Percentiles rank a stretch among this genome's conserved stretches.
Evolutionary conservation across 768 basidiomycete species (phyloP).

Genomic region (Dentipellis fragilis): DNA sequence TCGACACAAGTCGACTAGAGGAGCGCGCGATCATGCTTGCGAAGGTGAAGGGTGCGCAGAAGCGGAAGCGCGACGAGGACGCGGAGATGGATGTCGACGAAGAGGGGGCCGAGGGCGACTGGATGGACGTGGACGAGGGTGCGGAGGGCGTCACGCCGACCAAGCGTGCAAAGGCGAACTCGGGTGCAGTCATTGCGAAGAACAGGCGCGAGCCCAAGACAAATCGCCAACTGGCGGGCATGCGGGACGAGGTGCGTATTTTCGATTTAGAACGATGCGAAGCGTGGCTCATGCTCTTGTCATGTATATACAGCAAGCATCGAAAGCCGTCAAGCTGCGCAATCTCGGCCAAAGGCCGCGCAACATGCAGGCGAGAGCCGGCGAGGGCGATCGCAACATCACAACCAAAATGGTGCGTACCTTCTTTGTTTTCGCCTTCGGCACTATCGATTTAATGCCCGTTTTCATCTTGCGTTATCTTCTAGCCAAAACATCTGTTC

Average conservation of each 20-base stretch:
- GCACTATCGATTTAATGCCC: conserved; percentile 4
- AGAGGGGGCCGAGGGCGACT: conserved; percentile 32
- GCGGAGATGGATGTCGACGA: conserved; percentile 27
- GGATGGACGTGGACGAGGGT: conserved; percentile 27
- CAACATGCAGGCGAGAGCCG: conserved; percentile 83
- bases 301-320: conserved; percentile 49
- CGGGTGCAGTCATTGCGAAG: conserved; percentile 43
- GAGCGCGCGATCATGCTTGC: conserved; percentile 81
- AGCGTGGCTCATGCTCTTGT: conserved; percentile 1
- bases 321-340: conserved; percentile 72
- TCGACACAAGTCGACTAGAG: conserved; percentile 80
- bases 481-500: conserved; percentile 78
- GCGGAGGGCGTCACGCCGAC: conserved; percentile 31
- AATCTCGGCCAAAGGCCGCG: conserved; percentile 81
- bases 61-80: conserved; percentile 38
- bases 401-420: conserved; percentile 67
- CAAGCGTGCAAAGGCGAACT: conserved; percentile 55
- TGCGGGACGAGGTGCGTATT: conserved; percentile 61
- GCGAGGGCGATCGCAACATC: conserved; percentile 81
- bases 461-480: conserved; percentile 4
- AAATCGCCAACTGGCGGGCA: conserved; percentile 68
- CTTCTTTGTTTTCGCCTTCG: not conserved
- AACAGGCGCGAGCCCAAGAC: conserved; percentile 48
- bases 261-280: not conserved
- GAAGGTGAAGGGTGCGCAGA: conserved; percentile 62